Evolutionary conservation across 257 asterid species (phyloP).

Genomic region (Nicotiana paniculata): DNA sequence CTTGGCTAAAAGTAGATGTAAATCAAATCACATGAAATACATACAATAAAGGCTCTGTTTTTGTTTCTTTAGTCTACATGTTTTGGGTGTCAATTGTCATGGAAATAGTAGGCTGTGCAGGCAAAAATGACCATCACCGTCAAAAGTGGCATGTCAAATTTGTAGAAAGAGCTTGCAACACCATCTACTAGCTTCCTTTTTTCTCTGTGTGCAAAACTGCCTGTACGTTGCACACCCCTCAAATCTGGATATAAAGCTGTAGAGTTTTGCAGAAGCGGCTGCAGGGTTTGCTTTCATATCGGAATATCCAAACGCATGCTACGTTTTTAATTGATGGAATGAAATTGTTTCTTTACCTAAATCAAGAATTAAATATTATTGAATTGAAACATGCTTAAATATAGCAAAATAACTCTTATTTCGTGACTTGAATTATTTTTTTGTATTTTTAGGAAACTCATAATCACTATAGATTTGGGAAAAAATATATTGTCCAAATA

Average conservation of each 20-base stretch:
- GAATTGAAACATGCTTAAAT: too few relatives aligned
- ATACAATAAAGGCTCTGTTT: neutral
- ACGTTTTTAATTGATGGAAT: neutral
- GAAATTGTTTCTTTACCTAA: too few relatives aligned
- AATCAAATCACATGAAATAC: neutral
- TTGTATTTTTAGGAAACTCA: too few relatives aligned
- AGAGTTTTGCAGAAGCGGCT: neutral
- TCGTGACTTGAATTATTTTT: too few relatives aligned
- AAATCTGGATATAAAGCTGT: neutral
- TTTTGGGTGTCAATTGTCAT: neutral
- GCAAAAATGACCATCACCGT: conserved; percentile 11
- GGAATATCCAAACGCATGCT: neutral
- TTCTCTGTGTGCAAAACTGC: neutral
- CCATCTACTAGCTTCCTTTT: neutral
- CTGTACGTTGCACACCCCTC: neutral
- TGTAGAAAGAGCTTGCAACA: neutral
- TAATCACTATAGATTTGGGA: too few relatives aligned
- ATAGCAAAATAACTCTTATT: too few relatives aligned
- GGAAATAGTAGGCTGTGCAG: neutral
- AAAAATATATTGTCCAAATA: too few relatives aligned
- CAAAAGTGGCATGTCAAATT: neutral
- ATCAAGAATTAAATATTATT: too few relatives aligned
- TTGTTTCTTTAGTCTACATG: neutral
- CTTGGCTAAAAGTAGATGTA: neutral
- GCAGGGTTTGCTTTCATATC: neutral